These are phyloP conservation scores for Lasiosphaeris hirsuta DNA, from an alignment of 495 filamentous ascomycete genomes.

Conservation along the genomic window DNA sequence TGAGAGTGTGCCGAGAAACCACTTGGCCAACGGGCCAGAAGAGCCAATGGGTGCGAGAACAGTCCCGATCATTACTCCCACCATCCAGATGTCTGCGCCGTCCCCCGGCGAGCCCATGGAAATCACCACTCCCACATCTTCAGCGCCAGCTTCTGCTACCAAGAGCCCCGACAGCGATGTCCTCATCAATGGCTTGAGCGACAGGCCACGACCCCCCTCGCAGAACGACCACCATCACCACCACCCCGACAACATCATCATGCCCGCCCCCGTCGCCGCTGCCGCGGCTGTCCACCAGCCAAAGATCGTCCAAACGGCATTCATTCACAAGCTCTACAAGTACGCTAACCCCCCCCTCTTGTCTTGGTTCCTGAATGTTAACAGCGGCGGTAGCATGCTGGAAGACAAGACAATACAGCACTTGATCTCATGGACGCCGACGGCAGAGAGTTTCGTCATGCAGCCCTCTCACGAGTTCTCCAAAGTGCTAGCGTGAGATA, in stretches of 20 bases:
- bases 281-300: slow-evolving; percentile 88
- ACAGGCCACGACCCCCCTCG: slow-evolving; percentile 23
- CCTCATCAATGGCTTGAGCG: slow-evolving; percentile 33
- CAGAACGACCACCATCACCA: slow-evolving; percentile 31
- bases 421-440: slow-evolving; percentile 90
- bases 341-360: slow-evolving; percentile 44
- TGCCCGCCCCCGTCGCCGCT: slow-evolving; percentile 55
- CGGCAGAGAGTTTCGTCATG: slow-evolving; percentile 97
- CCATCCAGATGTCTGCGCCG: slow-evolving; percentile 48
- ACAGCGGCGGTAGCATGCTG: slow-evolving; percentile 69
- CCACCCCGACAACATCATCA: slow-evolving; percentile 33
- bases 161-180: slow-evolving; percentile 46
- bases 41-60: slow-evolving; percentile 44
- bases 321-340: slow-evolving; percentile 99
- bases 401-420: slow-evolving; percentile 91
- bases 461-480: slow-evolving; percentile 96
- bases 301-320: slow-evolving; percentile 98
- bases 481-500: slow-evolving; percentile 89
- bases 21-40: slow-evolving; percentile 34
- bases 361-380: background rate
- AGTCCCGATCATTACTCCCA: slow-evolving; percentile 48
- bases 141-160: slow-evolving; percentile 38
- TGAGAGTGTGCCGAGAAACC: slow-evolving; percentile 45
- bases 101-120: slow-evolving; percentile 52
- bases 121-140: slow-evolving; percentile 46